These are phyloP conservation scores for Gyromitra esculenta DNA, from an alignment of 2,329 filamentous ascomycete species.

Conservation along the genomic window DNA sequence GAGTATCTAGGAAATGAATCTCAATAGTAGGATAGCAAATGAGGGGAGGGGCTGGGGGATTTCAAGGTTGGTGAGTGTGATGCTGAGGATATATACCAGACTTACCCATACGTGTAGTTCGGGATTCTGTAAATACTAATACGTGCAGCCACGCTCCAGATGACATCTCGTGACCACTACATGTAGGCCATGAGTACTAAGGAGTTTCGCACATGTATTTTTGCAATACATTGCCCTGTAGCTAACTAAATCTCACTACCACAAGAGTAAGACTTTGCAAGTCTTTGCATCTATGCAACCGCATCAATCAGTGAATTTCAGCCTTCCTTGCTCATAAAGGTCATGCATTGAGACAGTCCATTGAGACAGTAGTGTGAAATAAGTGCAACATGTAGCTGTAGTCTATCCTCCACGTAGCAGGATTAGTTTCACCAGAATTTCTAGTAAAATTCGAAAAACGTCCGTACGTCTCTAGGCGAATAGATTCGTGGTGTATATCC, in stretches of 20 bases:
- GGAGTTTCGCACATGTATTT: neutral
- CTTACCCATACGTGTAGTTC: neutral
- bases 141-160: neutral
- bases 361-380: neutral
- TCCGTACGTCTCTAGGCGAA: neutral
- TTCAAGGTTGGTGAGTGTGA: neutral
- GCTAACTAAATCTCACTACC: neutral
- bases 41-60: too few species aligned
- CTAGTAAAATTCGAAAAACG: neutral
- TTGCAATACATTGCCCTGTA: too few species aligned
- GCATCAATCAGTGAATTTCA: neutral
- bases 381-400: neutral
- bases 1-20: neutral
- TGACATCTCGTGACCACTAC: neutral
- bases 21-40: neutral
- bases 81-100: neutral
- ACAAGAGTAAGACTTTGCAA: neutral
- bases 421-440: neutral
- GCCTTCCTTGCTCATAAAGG: neutral
- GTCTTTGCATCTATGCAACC: neutral
- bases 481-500: neutral
- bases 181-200: neutral
- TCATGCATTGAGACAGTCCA: neutral
- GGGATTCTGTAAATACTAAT: neutral
- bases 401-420: neutral